Evolutionary conservation across 2,329 filamentous ascomycete species (phyloP), one percentile per base, ranked within the genome.

Genomic region (Calonectria fujianensis): DNA sequence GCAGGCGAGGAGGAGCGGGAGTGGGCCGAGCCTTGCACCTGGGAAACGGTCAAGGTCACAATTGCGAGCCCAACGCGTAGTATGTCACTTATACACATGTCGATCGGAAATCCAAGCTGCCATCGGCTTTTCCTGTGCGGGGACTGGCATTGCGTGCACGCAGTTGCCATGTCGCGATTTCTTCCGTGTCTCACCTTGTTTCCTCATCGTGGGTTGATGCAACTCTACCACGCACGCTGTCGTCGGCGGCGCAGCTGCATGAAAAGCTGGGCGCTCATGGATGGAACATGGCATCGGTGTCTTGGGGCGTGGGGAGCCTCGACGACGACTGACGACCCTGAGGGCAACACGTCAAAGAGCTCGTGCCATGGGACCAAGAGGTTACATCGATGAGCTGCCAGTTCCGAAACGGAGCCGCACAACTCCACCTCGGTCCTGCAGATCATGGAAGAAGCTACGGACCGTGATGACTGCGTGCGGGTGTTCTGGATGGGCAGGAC

Each of bases 391-490:
- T 14, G 39, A 67, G 41, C 61, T 66, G 72, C 50, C 68, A 69
- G 69, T 70, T 59, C 67, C 72, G 59, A 74, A 32, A 65, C 61
- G 61, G 72, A 74, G 72, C 72, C 72, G 72, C 72, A 74, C 65
- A 69, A 63, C 57, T 63, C 71, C 72, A 69, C 61, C 59, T 32
- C 50, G 59, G 66, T 45, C 27, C 61, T 74, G 72, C 67, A 74
- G 72, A 74, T 74, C 72, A 74, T 65, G 35, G 70, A 67, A 29
- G 31, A 66, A 69, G 50, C 66, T 35, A 67, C 54, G 35, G 66
- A 71, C 48, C 69, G 35, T 73, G 45, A 63, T 52, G 37, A 32
- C 51, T 20, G 35, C 51, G 27, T 52, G n/a, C 54, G 57, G 41
- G 39, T 50, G 29, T 31, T 20, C 50, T 50, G 31, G 35, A 31